Evolutionary conservation across 2,329 filamentous ascomycete genomes (phyloP).

Genomic region (Balansia obtecta): DNA sequence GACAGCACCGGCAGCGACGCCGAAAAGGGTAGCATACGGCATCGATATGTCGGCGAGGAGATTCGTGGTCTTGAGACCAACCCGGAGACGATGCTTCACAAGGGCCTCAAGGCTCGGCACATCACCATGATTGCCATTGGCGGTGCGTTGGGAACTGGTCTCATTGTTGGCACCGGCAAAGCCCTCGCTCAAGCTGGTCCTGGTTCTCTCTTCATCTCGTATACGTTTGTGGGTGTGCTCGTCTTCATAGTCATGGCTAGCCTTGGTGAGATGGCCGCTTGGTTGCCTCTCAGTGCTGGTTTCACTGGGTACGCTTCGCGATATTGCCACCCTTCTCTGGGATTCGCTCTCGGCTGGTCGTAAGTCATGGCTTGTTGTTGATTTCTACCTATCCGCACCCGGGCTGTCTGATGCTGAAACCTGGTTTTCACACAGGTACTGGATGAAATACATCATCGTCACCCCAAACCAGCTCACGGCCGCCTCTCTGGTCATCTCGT

Average conservation of each 20-base stretch:
- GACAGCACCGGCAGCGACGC: slow-evolving; percentile 7
- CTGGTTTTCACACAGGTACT: slow-evolving; percentile 28
- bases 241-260: slow-evolving; percentile 75
- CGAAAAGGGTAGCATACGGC: slow-evolving; percentile 10
- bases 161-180: slow-evolving; percentile 57
- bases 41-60: slow-evolving; percentile 15
- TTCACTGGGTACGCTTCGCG: slow-evolving; percentile 73
- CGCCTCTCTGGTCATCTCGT: slow-evolving; percentile 65
- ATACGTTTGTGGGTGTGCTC: slow-evolving; percentile 54
- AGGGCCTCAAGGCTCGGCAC: slow-evolving; percentile 41
- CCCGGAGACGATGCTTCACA: slow-evolving; percentile 34
- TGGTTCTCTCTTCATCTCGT: slow-evolving; percentile 58
- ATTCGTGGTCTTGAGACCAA: slow-evolving; percentile 38
- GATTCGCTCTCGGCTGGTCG: slow-evolving; percentile 66
- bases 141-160: slow-evolving; percentile 61
- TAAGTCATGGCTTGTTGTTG: slow-evolving; percentile 24
- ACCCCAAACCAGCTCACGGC: slow-evolving; percentile 80
- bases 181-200: slow-evolving; percentile 43
- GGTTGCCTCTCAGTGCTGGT: slow-evolving; percentile 64
- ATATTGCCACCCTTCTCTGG: slow-evolving; percentile 69
- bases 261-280: slow-evolving; percentile 75
- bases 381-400: too few species aligned
- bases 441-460: slow-evolving; percentile 73
- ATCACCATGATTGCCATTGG: slow-evolving; percentile 57
- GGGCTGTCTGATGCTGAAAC: slow-evolving; percentile 8